Base-by-base conservation (phyloP, 768 basidiomycete species). In the Auricularia auricula-judae region DNA sequence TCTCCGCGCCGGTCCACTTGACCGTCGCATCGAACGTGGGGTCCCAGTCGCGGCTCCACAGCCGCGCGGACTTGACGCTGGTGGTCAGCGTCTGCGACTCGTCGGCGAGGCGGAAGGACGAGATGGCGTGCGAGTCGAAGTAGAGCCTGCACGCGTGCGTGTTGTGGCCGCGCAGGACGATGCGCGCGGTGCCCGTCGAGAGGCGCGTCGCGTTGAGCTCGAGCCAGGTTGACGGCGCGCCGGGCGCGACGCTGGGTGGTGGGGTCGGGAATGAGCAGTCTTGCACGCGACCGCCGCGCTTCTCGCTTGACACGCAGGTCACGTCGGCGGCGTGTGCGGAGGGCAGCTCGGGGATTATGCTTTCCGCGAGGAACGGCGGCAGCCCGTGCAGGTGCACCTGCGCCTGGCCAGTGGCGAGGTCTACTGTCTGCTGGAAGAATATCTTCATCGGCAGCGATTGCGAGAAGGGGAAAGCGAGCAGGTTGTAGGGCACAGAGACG, bases 41-140 rank as follows among this genome's bases (percentile, higher is more conserved):
- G 36, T 77, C 82, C 81, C 87, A 87, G 14, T 75, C 76, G 8
- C 86, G 77, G 64, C 82, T 84, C 86, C 84, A 88, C 21, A 88
- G 72, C n/a, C 77, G 71, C 35, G 86, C 63, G 65, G 78, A 74
- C 21, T 68, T 71, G 21, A 79, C 65, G n/a, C 77, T 82, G 12
- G 18, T 66, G 63, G 56, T 62, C 29, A 67, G 56, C 12, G 64
- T 65, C 59, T 67, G 66, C 16, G 73, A 75, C 4, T 73, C 71
- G 12, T 77, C 79, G 12, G 68, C 66, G 21, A 86, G 77, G 33
- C 68, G 68, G 64, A 82, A 81, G 63, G 70, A 71, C 51, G 71
- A 74, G 54, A 87, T 75, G 4, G 79, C 76, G 68, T 69, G 51
- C 75, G 75, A 47, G 65, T 81, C 82, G 66, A 91, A 85, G 62